Base-by-base conservation (phyloP, 2,329 filamentous ascomycete species). In the Cryphonectria japonica region DNA sequence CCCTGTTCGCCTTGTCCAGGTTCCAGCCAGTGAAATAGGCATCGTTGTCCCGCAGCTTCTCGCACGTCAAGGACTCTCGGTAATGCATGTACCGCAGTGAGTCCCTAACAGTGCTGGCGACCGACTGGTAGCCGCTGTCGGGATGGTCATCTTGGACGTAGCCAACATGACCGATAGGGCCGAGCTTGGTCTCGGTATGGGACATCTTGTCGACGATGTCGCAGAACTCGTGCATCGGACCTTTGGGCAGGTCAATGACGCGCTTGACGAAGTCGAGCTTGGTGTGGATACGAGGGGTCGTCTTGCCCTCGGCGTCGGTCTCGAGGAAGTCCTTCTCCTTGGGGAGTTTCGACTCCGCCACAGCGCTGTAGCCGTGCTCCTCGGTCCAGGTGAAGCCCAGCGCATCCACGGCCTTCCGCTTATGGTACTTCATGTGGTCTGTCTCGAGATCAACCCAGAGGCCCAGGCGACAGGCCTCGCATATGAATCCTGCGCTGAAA, bases 391-490 rank as follows among this genome's bases (percentile, higher is more conserved):
- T 66, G 46, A 52, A 69, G 7, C 66, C 71, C 7, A 73, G 66
- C 26, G 61, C 39, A 4, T 22, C 26, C 8, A 59, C 60, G 14
- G 39, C 66, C 39, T 43, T 19, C n/a, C n/a, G 37, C 69, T 65
- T 69, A 3, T 14, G 43, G 4, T 29, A 16, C 66, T 66, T 67
- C n/a, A 60, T 39, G 46, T 69, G 57, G n/a, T 72, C 69, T 22
- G n/a, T 34, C 52, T 71, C 66, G 6, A 16, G 3, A 3, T 39
- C 3, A 7, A 43, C 46, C 39, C 59, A 39, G 6, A 6, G 22
- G 2, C 34, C 39, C 26, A 73, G 43, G 13, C 54, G 57, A 32
- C 69, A 71, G 19, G 62, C 50, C 66, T 73, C 71, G 59, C 71
- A 73, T 39, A 29, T n/a, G 22, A 46, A 60, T 2, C 46, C 57